Conservation (phyloP, 1,139 yeast species). For the Kluyveromyces marxianus region DNA sequence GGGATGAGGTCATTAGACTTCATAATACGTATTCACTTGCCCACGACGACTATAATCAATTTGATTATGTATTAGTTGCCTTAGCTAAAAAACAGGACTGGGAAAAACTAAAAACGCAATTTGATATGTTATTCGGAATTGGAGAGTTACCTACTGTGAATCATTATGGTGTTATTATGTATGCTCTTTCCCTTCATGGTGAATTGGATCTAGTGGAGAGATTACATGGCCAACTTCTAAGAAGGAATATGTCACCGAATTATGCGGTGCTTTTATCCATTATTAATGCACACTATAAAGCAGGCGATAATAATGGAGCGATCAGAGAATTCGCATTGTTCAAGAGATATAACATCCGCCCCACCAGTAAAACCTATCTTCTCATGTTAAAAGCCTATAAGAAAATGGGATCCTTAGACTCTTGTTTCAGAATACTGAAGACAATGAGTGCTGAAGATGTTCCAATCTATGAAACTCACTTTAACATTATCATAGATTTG, state of each 20-base stretch:
- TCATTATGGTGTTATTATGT: constrained; percentile 61
- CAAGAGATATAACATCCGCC: constrained; percentile 32
- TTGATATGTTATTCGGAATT: constrained; percentile 53
- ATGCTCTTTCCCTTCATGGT: constrained; percentile 53
- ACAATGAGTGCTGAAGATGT: constrained; percentile 24
- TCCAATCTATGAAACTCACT: constrained; percentile 21
- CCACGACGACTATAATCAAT: constrained; percentile 30
- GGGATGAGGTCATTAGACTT: constrained; percentile 10
- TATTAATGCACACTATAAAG: constrained; percentile 39
- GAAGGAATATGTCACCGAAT: constrained; percentile 44
- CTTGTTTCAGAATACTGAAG: constrained; percentile 38
- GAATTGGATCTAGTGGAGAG: constrained; percentile 46
- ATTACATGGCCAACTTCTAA: constrained; percentile 42
- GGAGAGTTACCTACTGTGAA: constrained; percentile 48
- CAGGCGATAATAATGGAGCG: constrained; percentile 42
- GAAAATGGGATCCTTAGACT: constrained; percentile 33
- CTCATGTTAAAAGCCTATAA: constrained; percentile 37
- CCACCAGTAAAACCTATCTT: constrained; percentile 35
- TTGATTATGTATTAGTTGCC: constrained; percentile 40
- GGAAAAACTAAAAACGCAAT: constrained; percentile 51
- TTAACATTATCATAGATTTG: constrained; percentile 28
- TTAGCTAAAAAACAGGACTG: constrained; percentile 51
- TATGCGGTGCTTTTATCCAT: constrained; percentile 42
- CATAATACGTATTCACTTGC: constrained; percentile 22
- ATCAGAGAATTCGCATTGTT: constrained; percentile 37